Base-by-base conservation (phyloP, 148 eudicot species). In the Polygonum maritimum region DNA sequence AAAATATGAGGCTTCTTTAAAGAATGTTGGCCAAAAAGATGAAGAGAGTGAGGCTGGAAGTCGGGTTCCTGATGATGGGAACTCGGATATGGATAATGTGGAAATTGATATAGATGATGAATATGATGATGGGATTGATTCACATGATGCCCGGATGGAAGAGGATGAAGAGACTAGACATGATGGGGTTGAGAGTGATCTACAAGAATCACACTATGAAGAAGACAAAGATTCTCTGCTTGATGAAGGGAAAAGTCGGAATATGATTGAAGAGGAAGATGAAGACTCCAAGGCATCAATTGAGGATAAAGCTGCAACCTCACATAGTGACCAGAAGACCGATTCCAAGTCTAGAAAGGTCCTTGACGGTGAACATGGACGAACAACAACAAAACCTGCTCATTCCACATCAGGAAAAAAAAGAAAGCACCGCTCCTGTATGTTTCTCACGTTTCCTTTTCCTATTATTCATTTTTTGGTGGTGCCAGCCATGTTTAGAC, bases 111-210 rank as follows among this genome's bases (percentile, higher is more conserved):
- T 55, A 76, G 96, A 88, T 81, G 99, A 92, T 80, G 97, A 87
- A 78, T 95, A 92, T 86, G 96, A 95, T 79, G 97, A 95, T 77
- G 96, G 89, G 40, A 90, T 92, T 80, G 97, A 88, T 85, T 79
- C 84, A 44, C 89, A 86, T 82, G 98, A 94, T 81, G 78, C 83
- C 75, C 88, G 69, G 72, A 72, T 74, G 31, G 96, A 87, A 36
- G 96, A 88, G 19, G 83, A 85, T 88, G 92, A 84, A 63, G 79
- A 83, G 35, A 31, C 35, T 81, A 76, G 75, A 31, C 81, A 82
- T 80, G 87, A 80, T 22, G 82, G 39, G 76, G 76, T 69, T 48
- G 73, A 76, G 40, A 51, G 79, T 35, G 82, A 80, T 73, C 77
- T 80, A 73, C 74, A 71, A 13, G 80, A 79, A 67, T 83, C 86